phyloP scores from a whole-genome alignment of 2,329 filamentous ascomycete genomes.

The Colletotrichum sublineola region DNA sequence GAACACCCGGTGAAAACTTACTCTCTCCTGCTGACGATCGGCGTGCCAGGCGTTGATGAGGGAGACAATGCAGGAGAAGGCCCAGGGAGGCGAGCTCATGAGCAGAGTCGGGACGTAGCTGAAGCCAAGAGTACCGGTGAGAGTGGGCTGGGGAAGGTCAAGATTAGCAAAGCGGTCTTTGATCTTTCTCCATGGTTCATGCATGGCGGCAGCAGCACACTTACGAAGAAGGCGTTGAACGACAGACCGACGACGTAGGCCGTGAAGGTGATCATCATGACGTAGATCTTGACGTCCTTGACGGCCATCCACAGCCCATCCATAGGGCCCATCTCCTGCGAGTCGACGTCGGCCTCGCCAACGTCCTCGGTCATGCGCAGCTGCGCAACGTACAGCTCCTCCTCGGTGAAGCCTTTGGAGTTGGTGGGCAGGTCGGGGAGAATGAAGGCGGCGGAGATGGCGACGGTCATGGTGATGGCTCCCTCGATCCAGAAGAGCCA shows the following conservation, averaged over 20 bases:
- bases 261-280: slow-evolving; percentile 73
- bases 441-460: slow-evolving; percentile 61
- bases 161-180: not conserved
- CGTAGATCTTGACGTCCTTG: slow-evolving; percentile 72
- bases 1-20: slow-evolving; percentile 44
- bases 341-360: slow-evolving; percentile 67
- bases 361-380: slow-evolving; percentile 70
- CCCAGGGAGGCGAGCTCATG: slow-evolving; percentile 70
- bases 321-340: slow-evolving; percentile 62
- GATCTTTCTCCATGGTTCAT: not conserved
- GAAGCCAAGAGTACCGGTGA: slow-evolving; percentile 68
- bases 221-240: slow-evolving; percentile 70
- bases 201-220: slow-evolving; percentile 36
- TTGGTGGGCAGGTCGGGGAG: slow-evolving; percentile 69
- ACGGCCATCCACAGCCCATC: slow-evolving; percentile 70
- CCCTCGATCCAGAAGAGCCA: slow-evolving; percentile 75
- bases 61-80: slow-evolving; percentile 70
- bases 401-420: slow-evolving; percentile 68
- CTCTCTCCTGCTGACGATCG: slow-evolving; percentile 67
- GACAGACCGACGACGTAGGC: slow-evolving; percentile 71
- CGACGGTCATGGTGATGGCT: slow-evolving; percentile 62
- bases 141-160: slow-evolving; percentile 55
- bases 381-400: slow-evolving; percentile 69
- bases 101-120: slow-evolving; percentile 65
- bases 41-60: slow-evolving; percentile 68